phyloP scores from a whole-genome alignment of 495 filamentous ascomycete species.

The Aspergillus affinis region DNA sequence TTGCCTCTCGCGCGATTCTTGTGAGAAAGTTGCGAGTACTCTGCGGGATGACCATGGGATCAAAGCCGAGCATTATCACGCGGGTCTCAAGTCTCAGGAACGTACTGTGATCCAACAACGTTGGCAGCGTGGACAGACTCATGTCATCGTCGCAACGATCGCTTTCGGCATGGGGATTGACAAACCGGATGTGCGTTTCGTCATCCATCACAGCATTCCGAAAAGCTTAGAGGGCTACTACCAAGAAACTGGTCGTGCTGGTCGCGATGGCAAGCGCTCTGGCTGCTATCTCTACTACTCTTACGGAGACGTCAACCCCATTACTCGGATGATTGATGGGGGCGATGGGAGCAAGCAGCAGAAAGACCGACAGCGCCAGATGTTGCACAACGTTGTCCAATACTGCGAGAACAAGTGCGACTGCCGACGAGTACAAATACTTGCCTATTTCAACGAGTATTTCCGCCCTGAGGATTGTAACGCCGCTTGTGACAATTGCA shows the following conservation, averaged over 20 bases:
- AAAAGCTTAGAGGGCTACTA: slow-evolving; percentile 99
- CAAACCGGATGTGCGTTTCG: slow-evolving; percentile 92
- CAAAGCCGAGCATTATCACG: slow-evolving; percentile 82
- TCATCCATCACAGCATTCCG: slow-evolving; percentile 87
- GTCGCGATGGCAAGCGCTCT: slow-evolving; percentile 82
- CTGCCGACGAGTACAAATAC: slow-evolving; percentile 83
- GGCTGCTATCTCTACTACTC: slow-evolving; percentile 87
- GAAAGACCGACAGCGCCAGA: slow-evolving; percentile 77
- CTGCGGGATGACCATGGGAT: slow-evolving; percentile 62
- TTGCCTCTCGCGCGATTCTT: slow-evolving; percentile 79
- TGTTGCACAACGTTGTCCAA: slow-evolving; percentile 78
- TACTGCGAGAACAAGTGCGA: slow-evolving; percentile 86
- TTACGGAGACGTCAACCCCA: slow-evolving; percentile 65
- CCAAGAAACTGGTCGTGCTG: slow-evolving; percentile 93
- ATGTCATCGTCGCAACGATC: slow-evolving; percentile 98
- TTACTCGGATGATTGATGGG: slow-evolving; percentile 74
- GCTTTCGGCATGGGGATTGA: slow-evolving; percentile 99
- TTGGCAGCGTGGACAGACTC: slow-evolving; percentile 76
- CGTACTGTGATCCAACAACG: slow-evolving; percentile 67
- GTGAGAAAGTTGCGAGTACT: slow-evolving; percentile 73
- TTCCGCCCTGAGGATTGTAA: slow-evolving; percentile 73
- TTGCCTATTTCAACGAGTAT: slow-evolving; percentile 86
- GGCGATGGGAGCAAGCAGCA: slow-evolving; percentile 72
- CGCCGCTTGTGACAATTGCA: slow-evolving; percentile 83
- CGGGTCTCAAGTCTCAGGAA: slow-evolving; percentile 62